phyloP scores from a whole-genome alignment of 2,329 filamentous ascomycete genomes.

The Pseudopithomyces maydicus region DNA sequence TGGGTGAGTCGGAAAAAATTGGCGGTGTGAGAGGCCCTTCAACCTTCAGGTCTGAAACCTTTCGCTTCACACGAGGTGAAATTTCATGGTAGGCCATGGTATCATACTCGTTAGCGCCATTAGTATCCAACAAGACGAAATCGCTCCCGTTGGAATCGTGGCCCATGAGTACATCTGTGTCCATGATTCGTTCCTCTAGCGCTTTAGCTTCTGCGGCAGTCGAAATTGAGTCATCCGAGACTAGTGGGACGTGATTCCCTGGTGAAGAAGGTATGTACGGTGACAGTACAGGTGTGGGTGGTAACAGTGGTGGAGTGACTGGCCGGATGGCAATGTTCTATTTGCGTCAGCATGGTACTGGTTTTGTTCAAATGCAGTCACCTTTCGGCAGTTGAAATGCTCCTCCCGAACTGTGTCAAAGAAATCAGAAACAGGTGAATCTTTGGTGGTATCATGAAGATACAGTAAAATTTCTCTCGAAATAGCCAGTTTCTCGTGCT shows the following conservation, averaged over 20 bases:
- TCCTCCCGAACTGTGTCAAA: constrained; percentile 24
- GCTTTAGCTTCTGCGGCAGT: constrained; percentile 36
- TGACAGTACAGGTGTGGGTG: constrained; percentile 47
- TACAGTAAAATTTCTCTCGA: constrained; percentile 40
- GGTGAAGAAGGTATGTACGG: constrained; percentile 49
- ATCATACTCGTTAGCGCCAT: constrained; percentile 26
- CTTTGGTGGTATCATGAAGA: constrained; percentile 42
- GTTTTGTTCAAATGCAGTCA: constrained; percentile 18
- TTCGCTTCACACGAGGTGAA: constrained; percentile 36
- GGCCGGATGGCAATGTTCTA: constrained; percentile 36
- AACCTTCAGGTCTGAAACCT: constrained; percentile 47
- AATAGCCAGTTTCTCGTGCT: constrained; percentile 47
- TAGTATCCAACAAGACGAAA: constrained; percentile 36
- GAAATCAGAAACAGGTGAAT: constrained; percentile 24
- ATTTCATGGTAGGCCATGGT: constrained; percentile 19
- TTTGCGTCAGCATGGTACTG: constrained; percentile 17
- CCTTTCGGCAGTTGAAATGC: constrained; percentile 21
- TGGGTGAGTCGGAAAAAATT: constrained; percentile 40
- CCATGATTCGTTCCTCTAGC: constrained; percentile 41
- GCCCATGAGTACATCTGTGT: constrained; percentile 38
- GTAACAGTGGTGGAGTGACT: constrained; percentile 56
- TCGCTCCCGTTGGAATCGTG: constrained; percentile 39
- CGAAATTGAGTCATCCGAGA: constrained; percentile 44
- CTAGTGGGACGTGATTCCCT: constrained; percentile 40
- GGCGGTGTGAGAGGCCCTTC: constrained; percentile 54